Evolutionary conservation across 768 basidiomycete genomes (phyloP), one percentile per base, ranked within the genome.

Genomic region (Rossbeevera mucosa): DNA sequence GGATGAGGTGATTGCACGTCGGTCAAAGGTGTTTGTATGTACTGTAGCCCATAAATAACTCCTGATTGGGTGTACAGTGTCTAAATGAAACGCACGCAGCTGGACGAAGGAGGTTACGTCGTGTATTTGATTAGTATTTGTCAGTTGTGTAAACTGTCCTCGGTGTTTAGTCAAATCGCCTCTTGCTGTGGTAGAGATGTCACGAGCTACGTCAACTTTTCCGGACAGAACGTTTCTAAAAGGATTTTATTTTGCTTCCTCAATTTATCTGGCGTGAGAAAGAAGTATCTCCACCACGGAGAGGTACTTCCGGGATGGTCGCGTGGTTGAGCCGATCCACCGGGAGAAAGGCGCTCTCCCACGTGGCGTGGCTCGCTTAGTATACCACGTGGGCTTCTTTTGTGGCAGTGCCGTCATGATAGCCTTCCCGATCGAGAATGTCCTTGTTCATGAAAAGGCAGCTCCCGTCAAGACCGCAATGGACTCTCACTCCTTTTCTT

Each of bases 321-420:
- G 40, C 40, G 40, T 22, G 40, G 33, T 8, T 6, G 21, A 50
- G 44, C 52, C 50, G 50, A 50, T 43, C 14, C 53, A 61, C 46
- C 49, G 56, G 48, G 50, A 7, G n/a, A 47, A 29, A 51, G 51
- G 40, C 54, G 59, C 41, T 44, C 48, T 55, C 63, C 65, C 73
- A 74, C 74, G 73, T 74, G 76, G 69, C 74, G 73, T 74, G 76
- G 69, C 50, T 0, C 9, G 38, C 52, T 58, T 60, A n/a, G 38
- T 43, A 42, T 52, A 59, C 67, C 66, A 70, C 69, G 69, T 69
- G 67, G 64, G 51, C 48, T 53, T 64, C 52, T 51, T 45, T 47
- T 33, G 65, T 69, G 69, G 69, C 68, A 47, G 63, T 71, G 57
- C 49, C 12, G 18, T 38, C 44, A 64, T 71, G 59, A 61, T 63